These are phyloP conservation scores for Mortierella sp. DNA, from an alignment of 371 early-diverging fungal genomes.

Conservation along the genomic window DNA sequence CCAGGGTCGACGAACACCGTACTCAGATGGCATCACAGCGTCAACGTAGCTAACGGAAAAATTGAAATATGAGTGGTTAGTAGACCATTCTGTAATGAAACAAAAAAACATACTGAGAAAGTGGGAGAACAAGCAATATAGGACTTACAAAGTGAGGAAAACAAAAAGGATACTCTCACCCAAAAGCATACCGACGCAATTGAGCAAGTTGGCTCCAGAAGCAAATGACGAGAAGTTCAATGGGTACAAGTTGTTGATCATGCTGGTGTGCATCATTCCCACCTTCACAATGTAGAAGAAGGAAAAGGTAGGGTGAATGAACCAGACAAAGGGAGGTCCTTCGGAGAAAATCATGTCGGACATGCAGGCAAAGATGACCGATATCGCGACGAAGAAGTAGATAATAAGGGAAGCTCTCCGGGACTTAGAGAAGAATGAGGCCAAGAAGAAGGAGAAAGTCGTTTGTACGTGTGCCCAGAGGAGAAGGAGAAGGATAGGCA, in stretches of 20 bases:
- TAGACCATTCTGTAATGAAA: too few species aligned
- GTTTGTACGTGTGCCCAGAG: conserved; percentile 75
- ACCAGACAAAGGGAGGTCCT: conserved; percentile 37
- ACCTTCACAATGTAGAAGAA: conserved; percentile 39
- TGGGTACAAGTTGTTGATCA: conserved; percentile 39
- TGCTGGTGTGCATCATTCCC: conserved; percentile 47
- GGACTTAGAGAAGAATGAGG: conserved; percentile 67
- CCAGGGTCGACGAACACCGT: conserved; percentile 75
- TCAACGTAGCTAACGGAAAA: conserved; percentile 28
- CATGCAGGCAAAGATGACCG: conserved; percentile 46
- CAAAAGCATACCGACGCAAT: conserved; percentile 23
- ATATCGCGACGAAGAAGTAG: conserved; percentile 72
- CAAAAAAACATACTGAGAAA: conserved; percentile 14
- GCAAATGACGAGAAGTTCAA: conserved; percentile 30
- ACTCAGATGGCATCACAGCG: conserved; percentile 69
- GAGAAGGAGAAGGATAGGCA: conserved; percentile 69
- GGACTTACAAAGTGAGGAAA: conserved; percentile 42
- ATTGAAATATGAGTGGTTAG: background rate
- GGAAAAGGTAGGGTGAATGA: conserved; percentile 43
- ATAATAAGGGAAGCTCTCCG: conserved; percentile 64
- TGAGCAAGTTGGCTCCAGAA: conserved; percentile 23
- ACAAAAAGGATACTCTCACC: conserved; percentile 46
- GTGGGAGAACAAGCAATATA: conserved; percentile 16
- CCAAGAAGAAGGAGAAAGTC: conserved; percentile 70
- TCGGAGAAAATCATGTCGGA: conserved; percentile 57